Percentiles rank a stretch among this genome's conserved stretches.
Evolutionary conservation across 257 asterid genomes (phyloP).

Genomic region (Penstemon barbatus): DNA sequence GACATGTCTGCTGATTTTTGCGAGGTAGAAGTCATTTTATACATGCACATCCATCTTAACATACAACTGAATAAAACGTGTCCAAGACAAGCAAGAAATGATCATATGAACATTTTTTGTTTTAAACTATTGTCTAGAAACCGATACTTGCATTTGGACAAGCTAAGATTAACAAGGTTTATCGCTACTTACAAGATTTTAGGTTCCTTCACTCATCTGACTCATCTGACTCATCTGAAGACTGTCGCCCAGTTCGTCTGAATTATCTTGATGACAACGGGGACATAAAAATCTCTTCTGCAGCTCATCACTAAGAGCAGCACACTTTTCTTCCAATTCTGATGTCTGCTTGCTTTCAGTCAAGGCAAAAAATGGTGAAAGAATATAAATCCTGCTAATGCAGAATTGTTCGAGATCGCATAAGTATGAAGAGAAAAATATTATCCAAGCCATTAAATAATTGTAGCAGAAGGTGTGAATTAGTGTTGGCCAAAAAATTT

Average conservation of each 20-base stretch:
- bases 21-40: no score
- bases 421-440: no score
- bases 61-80: no score
- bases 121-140: background rate
- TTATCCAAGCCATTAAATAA: no score
- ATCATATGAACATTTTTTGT: background rate
- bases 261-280: constrained; percentile 63
- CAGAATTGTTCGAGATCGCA: constrained; percentile 9
- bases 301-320: constrained; percentile 63
- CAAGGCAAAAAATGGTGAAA: constrained; percentile 39
- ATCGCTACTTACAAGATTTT: constrained; percentile 35
- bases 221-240: background rate
- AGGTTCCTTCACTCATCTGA: constrained; percentile 39
- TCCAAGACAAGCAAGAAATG: background rate
- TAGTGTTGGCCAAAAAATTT: no score
- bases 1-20: no score
- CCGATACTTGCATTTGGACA: background rate
- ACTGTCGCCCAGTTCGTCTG: constrained; percentile 48
- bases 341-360: constrained; percentile 67
- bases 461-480: no score
- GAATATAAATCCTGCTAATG: constrained; percentile 23
- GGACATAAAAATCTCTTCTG: constrained; percentile 69
- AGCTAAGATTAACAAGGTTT: constrained; percentile 15
- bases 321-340: constrained; percentile 51
- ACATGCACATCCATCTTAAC: no score